Evolutionary conservation across 257 asterid genomes (phyloP), one percentile per base, ranked within the genome.

Genomic region (Capsicum pubescens): DNA sequence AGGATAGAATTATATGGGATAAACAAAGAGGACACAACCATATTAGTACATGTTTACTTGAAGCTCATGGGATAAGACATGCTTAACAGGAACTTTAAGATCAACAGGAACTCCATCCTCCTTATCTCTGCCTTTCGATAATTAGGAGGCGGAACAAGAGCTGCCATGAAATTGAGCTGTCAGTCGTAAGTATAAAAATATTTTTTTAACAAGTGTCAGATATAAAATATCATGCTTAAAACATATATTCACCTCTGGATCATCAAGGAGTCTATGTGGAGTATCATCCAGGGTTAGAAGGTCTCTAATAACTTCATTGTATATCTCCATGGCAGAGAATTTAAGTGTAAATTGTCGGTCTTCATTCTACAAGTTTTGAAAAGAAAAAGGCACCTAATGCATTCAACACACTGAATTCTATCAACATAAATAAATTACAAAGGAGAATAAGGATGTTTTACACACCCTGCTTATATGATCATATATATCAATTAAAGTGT

Each of bases 271-370:
- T 79, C 99, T 88, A 78, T 94, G 97, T 17, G 93, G 90, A 87
- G 90, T 72, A 52, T 81, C 84, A 57, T 95, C 98, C 26, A 87
- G 17, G 66, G 91, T 88, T 36, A 97, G 93, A 59, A 95, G 98
- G 90, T 95, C 99, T 83, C 90, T 93, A 46, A 97, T 98, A 52
- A 91, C 87, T 87, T 97, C 99, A 67, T 97, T 97, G 92, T 97
- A 97, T 26, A 97, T 97, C 91, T 97, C 99, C 90, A 95, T 90
- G 36, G 99, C 99, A n/a, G 98, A 93, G 81, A 97, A 97, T 86
- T 91, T 97, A 17, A 95, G 82, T 8, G 83, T 83, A 77, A 88
- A 97, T 80, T 89, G 84, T 84, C 98, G 87, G 66, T 86, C 90
- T 5, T 39, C 13, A 36, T 85, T 88, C 97, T 93, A 64, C 11